Base-by-base conservation (phyloP, 805 yeast genomes). In the Cyberlindnera amylophila region DNA sequence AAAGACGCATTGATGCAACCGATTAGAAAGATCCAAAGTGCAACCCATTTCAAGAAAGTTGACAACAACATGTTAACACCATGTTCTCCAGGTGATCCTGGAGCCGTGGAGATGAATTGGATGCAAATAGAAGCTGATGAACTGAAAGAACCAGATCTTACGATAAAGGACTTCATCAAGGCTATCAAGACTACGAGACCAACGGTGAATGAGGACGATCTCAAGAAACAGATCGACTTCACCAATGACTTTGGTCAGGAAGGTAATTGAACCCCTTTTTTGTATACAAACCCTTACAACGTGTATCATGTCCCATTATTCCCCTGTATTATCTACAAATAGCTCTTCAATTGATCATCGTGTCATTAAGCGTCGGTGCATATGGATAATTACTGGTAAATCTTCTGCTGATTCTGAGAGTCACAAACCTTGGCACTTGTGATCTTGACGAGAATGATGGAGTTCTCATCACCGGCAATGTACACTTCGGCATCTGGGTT, bases 1-100 rank as follows among this genome's bases (percentile, higher is more conserved):
- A 81, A 96, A 55, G 99, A 93, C 64, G 98, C 98, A 0, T 70
- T 93, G 53, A 93, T 93, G 99, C 95, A 91, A 64, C 99, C 99
- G 2, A 88, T 93, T 45, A 77, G 99, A 55, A 89, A 88, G 61
- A 88, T 93, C 49, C 98, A 91, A 64, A 82, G 79, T 58, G 97
- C 99, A 0, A 93, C 99, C 0, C 99, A 93, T 70, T 93, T 93
- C 70, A 85, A 84, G 60, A 71, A 74, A 46, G 70, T 72, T 7
- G 73, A 67, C 3, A 70, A 66, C 21, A 59, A 58, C 24, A 81
- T 79, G 60, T 74, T 79, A 38, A 86, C 90, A 13, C 99, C 99
- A 1, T 93, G 99, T 59, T 89, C 97, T 0, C 99, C 99, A 0
- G 99, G 99, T n/a, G 96, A 86, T 50, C 60, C 63, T 3, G 86